Evolutionary conservation across 306 rosid species (phyloP).

Genomic region (Ochetophila trinervis): DNA sequence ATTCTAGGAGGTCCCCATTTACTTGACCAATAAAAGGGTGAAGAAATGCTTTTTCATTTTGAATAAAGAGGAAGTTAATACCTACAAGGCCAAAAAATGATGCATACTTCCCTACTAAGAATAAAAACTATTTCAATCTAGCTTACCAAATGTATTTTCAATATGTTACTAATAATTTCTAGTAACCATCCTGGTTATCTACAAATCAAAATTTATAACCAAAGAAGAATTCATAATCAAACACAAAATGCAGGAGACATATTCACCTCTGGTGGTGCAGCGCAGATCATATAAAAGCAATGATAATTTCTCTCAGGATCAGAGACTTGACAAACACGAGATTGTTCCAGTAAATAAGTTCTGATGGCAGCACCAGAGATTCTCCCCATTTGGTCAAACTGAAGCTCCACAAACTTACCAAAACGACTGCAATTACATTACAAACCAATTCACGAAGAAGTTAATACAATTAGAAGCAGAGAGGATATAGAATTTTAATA

Average conservation of each 20-base stretch:
- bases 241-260: constrained; percentile 6
- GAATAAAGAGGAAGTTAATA: no score
- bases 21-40: no score
- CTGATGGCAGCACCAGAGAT: constrained; percentile 99
- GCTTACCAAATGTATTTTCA: no score
- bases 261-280: constrained; percentile 81
- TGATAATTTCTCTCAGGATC: constrained; percentile 98
- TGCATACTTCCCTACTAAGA: no score
- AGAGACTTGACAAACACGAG: constrained; percentile 97
- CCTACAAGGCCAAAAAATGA: no score
- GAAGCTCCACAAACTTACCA: constrained; percentile 99
- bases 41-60: no score
- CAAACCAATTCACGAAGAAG: constrained; percentile 32
- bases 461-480: constrained; percentile 22
- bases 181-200: constrained; percentile 1
- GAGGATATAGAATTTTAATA: not conserved
- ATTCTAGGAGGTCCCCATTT: no score
- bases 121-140: no score
- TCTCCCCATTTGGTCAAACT: constrained; percentile 75
- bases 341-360: constrained; percentile 84
- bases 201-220: not conserved
- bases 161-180: not conserved
- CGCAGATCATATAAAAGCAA: constrained; percentile 98
- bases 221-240: not conserved
- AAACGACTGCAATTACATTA: constrained; percentile 76